These are phyloP conservation scores for Pichia cabralensis DNA, from an alignment of 805 yeast genomes.

Conservation along the genomic window DNA sequence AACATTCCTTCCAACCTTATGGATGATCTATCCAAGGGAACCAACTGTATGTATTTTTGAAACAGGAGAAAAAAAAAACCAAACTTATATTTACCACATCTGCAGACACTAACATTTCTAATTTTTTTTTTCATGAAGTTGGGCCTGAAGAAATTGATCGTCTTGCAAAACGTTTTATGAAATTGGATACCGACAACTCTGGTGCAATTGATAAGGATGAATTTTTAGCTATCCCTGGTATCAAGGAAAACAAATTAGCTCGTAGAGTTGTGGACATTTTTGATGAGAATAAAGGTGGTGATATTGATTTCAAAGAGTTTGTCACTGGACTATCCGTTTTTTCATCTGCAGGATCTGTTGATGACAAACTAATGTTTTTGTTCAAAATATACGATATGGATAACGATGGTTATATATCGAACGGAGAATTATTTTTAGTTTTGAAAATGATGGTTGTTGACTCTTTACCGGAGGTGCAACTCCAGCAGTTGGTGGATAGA, in stretches of 20 bases:
- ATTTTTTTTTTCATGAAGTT: too few species aligned
- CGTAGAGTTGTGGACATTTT: conserved; percentile 85
- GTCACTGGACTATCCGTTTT: conserved; percentile 62
- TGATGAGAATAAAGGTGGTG: conserved; percentile 88
- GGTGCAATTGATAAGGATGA: conserved; percentile 90
- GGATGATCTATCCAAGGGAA: conserved; percentile 69
- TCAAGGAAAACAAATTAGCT: conserved; percentile 83
- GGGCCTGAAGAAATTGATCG: conserved; percentile 89
- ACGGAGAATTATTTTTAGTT: conserved; percentile 88
- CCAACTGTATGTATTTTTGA: conserved; percentile 56
- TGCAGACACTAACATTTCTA: too few species aligned
- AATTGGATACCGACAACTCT: conserved; percentile 83
- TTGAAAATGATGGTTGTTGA: conserved; percentile 96
- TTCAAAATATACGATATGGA: conserved; percentile 94
- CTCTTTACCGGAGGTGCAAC: conserved; percentile 73
- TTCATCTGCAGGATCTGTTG: conserved; percentile 69
- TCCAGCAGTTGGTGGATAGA: conserved; percentile 95
- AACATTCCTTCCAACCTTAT: conserved; percentile 32
- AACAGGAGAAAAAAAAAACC: too few species aligned
- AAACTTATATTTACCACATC: too few species aligned
- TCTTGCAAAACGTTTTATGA: conserved; percentile 86
- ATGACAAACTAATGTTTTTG: conserved; percentile 79
- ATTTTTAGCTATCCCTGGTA: conserved; percentile 88
- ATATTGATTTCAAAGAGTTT: conserved; percentile 92
- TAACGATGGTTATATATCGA: conserved; percentile 87